A percentile compares a stretch with the other conserved stretches of the same genome.
These are phyloP conservation scores for Wallemia hederae DNA, from an alignment of 1,284 basidiomycete genomes.

Conservation along the genomic window DNA sequence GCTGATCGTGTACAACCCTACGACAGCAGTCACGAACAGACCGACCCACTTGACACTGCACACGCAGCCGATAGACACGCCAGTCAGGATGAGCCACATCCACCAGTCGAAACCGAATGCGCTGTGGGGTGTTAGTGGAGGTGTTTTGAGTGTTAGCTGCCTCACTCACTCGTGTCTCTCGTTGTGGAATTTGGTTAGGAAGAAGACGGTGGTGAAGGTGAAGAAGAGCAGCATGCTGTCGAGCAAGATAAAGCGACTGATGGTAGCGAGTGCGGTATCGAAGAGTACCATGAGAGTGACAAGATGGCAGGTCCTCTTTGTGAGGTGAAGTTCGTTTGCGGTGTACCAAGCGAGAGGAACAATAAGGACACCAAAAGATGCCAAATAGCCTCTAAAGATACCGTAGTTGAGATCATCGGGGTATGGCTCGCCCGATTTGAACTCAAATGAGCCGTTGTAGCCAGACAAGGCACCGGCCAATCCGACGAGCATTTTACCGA, in stretches of 20 bases:
- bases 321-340: slow-evolving; percentile 79
- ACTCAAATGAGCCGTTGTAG: slow-evolving; percentile 75
- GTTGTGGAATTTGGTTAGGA: slow-evolving; percentile 84
- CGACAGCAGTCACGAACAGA: slow-evolving; percentile 73
- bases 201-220: slow-evolving; percentile 86
- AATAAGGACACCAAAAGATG: slow-evolving; percentile 75
- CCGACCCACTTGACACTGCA: slow-evolving; percentile 92
- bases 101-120: slow-evolving; percentile 89
- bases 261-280: slow-evolving; percentile 31
- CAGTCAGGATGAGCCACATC: slow-evolving; percentile 73
- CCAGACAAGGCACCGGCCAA: slow-evolving; percentile 68
- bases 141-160: not conserved
- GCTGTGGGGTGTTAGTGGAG: slow-evolving; percentile 17
- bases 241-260: slow-evolving; percentile 85
- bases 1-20: slow-evolving; percentile 85
- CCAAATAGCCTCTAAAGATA: slow-evolving; percentile 80
- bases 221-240: slow-evolving; percentile 97
- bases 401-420: slow-evolving; percentile 65
- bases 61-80: slow-evolving; percentile 80
- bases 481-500: slow-evolving; percentile 96
- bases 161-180: slow-evolving; percentile 52
- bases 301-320: slow-evolving; percentile 58
- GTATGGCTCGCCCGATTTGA: slow-evolving; percentile 71
- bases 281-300: slow-evolving; percentile 78
- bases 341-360: slow-evolving; percentile 94